phyloP scores from a whole-genome alignment of 2,329 filamentous ascomycete species.

The Pseudogymnoascus pannorum region DNA sequence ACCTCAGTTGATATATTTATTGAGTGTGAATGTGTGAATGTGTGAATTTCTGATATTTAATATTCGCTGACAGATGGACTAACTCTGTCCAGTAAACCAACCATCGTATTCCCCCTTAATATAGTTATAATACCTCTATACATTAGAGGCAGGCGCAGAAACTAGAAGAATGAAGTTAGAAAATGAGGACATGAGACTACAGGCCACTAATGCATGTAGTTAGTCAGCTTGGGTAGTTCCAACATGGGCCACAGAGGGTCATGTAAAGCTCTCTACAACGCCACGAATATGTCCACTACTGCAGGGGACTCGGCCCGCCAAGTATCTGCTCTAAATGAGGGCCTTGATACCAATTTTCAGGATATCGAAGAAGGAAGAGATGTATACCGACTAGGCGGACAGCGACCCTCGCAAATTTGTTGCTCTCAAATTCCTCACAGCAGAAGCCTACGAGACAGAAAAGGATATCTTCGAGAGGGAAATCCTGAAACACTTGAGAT shows the following conservation, averaged over 20 bases:
- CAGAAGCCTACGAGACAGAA: slow-evolving; percentile 12
- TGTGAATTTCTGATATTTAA: neutral
- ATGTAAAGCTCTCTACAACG: too few species aligned
- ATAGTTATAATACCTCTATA: too few species aligned
- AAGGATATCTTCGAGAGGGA: slow-evolving; percentile 19
- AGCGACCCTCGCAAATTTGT: neutral
- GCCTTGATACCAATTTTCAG: neutral
- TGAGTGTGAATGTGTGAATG: slow-evolving; percentile 7
- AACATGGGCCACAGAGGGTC: too few species aligned
- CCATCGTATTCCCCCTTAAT: too few species aligned
- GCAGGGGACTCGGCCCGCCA: neutral
- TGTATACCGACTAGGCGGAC: slow-evolving; percentile 19
- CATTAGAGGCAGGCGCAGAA: too few species aligned
- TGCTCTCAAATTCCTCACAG: neutral
- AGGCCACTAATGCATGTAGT: too few species aligned
- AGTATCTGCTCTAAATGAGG: neutral
- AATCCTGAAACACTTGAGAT: slow-evolving; percentile 16
- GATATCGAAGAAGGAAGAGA: neutral
- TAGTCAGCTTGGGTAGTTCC: too few species aligned
- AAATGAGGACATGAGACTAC: too few species aligned
- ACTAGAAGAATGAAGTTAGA: too few species aligned
- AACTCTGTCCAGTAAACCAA: neutral
- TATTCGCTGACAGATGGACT: neutral
- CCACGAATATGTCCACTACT: neutral
- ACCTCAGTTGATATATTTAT: slow-evolving; percentile 22